These are phyloP conservation scores for Diaporthe sp. DNA, from an alignment of 2,329 filamentous ascomycete species.

Conservation along the genomic window DNA sequence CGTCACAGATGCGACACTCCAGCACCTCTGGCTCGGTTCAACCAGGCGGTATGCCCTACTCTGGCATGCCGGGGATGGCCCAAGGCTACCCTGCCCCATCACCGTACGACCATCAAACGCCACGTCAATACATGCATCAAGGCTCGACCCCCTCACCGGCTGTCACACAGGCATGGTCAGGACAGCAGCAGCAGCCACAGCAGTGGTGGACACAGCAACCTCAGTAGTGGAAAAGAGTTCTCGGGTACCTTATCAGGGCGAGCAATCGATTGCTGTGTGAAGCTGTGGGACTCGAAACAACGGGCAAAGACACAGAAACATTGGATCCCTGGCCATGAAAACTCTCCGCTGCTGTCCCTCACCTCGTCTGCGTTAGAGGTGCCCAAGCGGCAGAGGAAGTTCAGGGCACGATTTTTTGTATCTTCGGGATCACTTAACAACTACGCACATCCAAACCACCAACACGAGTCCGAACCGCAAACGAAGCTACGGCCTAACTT, in stretches of 20 bases:
- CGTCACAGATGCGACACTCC: conserved; percentile 71
- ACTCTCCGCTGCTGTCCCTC: background rate
- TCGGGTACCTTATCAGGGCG: background rate
- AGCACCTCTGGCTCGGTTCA: conserved; percentile 68
- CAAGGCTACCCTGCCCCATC: conserved; percentile 69
- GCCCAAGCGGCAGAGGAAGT: background rate
- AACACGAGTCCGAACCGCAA: background rate
- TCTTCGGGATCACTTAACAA: background rate
- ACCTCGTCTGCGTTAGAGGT: background rate
- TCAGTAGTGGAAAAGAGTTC: conserved; percentile 49
- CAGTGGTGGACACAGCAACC: conserved; percentile 68
- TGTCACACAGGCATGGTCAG: conserved; percentile 65
- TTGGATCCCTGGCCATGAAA: too few relatives aligned
- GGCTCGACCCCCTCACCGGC: conserved; percentile 63
- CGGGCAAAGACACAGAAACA: background rate
- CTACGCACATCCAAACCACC: background rate
- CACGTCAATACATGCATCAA: conserved; percentile 77
- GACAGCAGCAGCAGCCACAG: conserved; percentile 73
- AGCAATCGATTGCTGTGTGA: background rate
- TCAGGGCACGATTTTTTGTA: background rate
- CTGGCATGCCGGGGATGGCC: conserved; percentile 71
- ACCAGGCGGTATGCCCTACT: conserved; percentile 68
- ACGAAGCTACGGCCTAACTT: conserved; percentile 27
- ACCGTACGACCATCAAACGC: conserved; percentile 73
- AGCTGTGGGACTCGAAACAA: background rate